phyloP scores from a whole-genome alignment of 768 basidiomycete species.

The Baorangia bicolor region DNA sequence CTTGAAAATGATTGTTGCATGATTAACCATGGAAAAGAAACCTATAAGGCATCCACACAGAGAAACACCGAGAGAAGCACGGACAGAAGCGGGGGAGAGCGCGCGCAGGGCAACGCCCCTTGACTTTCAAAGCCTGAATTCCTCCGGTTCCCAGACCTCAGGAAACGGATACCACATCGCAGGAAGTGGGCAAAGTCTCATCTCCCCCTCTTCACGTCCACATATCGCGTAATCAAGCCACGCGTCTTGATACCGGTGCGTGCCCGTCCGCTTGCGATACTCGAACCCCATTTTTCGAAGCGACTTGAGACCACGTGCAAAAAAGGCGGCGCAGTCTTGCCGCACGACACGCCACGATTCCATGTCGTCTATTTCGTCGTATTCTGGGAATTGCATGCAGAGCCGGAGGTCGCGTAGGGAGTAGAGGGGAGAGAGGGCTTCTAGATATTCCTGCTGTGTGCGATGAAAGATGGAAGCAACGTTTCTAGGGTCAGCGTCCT shows the following conservation, averaged over 20 bases:
- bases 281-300: constrained; percentile 35
- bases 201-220: constrained; percentile 20
- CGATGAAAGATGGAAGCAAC: constrained; percentile 27
- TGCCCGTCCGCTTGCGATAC: constrained; percentile 37
- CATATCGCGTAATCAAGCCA: constrained; percentile 35
- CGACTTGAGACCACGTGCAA: constrained; percentile 33
- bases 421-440: constrained; percentile 30
- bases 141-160: constrained; percentile 34
- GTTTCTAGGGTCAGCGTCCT: constrained; percentile 33
- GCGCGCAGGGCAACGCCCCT: neutral
- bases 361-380: constrained; percentile 31
- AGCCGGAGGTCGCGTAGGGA: constrained; percentile 32
- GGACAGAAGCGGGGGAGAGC: neutral
- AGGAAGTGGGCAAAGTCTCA: constrained; percentile 24
- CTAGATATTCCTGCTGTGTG: constrained; percentile 36
- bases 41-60: constrained; percentile 14
- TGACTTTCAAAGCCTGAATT: constrained; percentile 21
- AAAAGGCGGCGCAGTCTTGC: constrained; percentile 27
- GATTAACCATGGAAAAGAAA: constrained; percentile 18
- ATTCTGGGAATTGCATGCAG: constrained; percentile 38
- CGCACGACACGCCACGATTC: constrained; percentile 34
- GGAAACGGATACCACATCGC: constrained; percentile 35
- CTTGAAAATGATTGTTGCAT: constrained; percentile 9
- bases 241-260: constrained; percentile 36
- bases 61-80: constrained; percentile 3